Base-by-base conservation (phyloP, 495 filamentous ascomycete species). In the Xylaria scruposa region DNA sequence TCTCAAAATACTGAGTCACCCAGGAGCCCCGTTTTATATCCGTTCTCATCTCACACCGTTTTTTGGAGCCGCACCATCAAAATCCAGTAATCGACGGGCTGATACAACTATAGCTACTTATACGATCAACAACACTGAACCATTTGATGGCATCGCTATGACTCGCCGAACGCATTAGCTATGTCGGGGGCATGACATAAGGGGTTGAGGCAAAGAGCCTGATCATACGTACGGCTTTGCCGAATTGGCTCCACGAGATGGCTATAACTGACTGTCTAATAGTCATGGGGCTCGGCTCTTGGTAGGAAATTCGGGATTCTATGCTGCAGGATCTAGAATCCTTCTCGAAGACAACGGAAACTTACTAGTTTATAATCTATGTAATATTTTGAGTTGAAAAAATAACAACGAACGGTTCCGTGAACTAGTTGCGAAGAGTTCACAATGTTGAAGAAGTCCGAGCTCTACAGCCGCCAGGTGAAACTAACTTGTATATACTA, bases 291-390 rank as follows among this genome's bases (percentile, higher is more conserved):
- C 31, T 67, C 19, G 38, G 44, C 38, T 66, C 15, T n/a, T 51
- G 15, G 44, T 24, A 33, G 38, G 38, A 46, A 47, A 31, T 8
- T 47, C 19, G 6, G 31, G 36, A 13, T 42, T 36, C 60, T 44
- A 36, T 8, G 6, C 42, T 47, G 13, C 24, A 47, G 51, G 49
- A 68, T 58, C 54, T 60, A 60, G 67, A 68, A 59, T 21, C 51
- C 40, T 59, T 68, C 51, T 68, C 40, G 67, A 68, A 68, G 36
- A 21, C 17, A 13, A 4, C 5, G 2, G 17, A 24, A 49, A n/a
- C 24, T 7, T 13, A 46, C 19, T 29, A 46, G 63, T 24, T 5
- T 42, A 24, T 33, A 36, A 31, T 15, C 29, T n/a, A 4, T 59
- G n/a, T 0, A 36, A 29, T 29, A 59, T 3, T 8, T 36, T 5